Evolutionary conservation across 2,329 filamentous ascomycete genomes (phyloP).

Genomic region (Fusarium sp.): DNA sequence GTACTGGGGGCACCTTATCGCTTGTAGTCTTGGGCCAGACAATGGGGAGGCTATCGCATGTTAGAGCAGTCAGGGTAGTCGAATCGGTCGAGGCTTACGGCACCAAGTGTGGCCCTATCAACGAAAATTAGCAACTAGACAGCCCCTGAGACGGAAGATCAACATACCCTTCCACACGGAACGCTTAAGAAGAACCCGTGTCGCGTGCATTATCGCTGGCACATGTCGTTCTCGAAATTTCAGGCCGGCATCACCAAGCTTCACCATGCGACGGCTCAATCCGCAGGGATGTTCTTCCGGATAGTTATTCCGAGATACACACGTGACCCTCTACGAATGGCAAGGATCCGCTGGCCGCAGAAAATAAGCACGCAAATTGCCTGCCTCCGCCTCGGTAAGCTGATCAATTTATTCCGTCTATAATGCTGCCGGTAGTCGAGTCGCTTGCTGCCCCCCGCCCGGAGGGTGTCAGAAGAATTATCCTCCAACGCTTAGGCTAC

Average conservation of each 20-base stretch:
- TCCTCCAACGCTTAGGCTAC: too few relatives aligned
- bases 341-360: too few relatives aligned
- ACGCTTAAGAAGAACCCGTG: constrained; percentile 74
- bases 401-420: background rate
- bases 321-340: constrained; percentile 6
- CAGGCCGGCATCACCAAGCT: constrained; percentile 31
- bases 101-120: constrained; percentile 63
- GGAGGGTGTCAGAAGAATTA: background rate
- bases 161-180: constrained; percentile 87
- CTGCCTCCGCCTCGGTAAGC: accelerated
- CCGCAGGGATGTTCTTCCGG: constrained; percentile 32
- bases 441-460: background rate
- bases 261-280: constrained; percentile 28
- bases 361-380: background rate
- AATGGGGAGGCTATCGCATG: constrained; percentile 68
- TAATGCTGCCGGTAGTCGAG: background rate
- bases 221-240: constrained; percentile 45
- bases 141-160: background rate
- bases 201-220: constrained; percentile 71
- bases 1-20: constrained; percentile 77
- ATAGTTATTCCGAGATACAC: constrained; percentile 17
- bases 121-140: constrained; percentile 37
- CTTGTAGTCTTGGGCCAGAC: constrained; percentile 67
- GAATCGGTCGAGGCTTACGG: constrained; percentile 56
- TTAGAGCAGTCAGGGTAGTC: constrained; percentile 42